These are phyloP conservation scores for Nakazawaea siamensis DNA, from an alignment of 805 yeast genomes.

Conservation along the genomic window DNA sequence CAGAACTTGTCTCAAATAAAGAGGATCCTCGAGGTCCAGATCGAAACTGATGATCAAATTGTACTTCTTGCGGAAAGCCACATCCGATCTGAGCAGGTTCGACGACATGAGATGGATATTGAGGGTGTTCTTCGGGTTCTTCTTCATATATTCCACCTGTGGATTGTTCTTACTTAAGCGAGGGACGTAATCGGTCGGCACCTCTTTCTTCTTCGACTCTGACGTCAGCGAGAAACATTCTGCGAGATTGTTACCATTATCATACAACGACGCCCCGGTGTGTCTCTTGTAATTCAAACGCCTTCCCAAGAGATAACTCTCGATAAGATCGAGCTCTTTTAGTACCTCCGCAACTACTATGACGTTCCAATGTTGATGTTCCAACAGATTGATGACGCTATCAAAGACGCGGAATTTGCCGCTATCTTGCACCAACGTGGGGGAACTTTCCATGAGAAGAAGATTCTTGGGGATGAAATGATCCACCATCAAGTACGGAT, in stretches of 20 bases:
- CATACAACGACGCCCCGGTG: constrained; percentile 54
- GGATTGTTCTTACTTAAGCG: constrained; percentile 24
- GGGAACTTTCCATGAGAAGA: constrained; percentile 57
- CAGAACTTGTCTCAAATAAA: constrained; percentile 12
- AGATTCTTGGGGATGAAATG: constrained; percentile 71
- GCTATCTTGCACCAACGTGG: constrained; percentile 40
- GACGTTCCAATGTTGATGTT: constrained; percentile 22
- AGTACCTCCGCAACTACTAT: constrained; percentile 50
- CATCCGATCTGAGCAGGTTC: constrained; percentile 30
- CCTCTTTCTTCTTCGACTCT: constrained; percentile 5
- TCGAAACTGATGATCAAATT: constrained; percentile 44
- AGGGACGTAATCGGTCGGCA: constrained; percentile 24
- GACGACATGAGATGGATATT: constrained; percentile 36
- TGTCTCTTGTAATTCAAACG: constrained; percentile 55
- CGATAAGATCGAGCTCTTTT: constrained; percentile 71
- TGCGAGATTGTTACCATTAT: constrained; percentile 14
- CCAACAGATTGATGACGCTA: constrained; percentile 30
- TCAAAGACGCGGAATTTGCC: constrained; percentile 55
- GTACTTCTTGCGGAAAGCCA: constrained; percentile 25
- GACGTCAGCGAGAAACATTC: background rate
- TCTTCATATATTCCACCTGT: constrained; percentile 12
- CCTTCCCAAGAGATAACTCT: constrained; percentile 72
- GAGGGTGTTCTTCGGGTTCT: constrained; percentile 15
- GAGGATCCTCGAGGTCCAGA: constrained; percentile 24
- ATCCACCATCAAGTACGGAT: constrained; percentile 66